Evolutionary conservation across 2,329 filamentous ascomycete species (phyloP), one percentile per base, ranked within the genome.

Genomic region (Phaeosphaeriaceae sp.): DNA sequence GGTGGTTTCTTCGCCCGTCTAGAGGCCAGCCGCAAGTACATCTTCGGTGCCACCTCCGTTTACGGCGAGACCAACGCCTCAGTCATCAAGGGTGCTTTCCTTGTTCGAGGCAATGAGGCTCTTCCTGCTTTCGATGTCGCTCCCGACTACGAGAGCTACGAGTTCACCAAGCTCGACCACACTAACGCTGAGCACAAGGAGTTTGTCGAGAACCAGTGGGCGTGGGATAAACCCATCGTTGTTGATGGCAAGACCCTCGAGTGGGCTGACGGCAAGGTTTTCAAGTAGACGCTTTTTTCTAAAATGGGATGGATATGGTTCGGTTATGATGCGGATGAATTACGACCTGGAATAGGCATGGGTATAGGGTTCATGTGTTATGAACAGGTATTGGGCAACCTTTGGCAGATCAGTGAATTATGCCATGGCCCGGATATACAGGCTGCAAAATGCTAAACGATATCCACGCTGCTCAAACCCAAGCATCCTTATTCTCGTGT

Each of bases 1-100:
- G 80, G 90, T 79, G 94, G 94, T 76, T 96, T 99, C 86, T 96
- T 97, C 82, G 85, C 86, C 77, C 94, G 94, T 83, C 90, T 99
- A 54, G 94, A 99, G 85, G 94, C 76, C 60, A 96, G 91, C 74
- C 92, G 94, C 83, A 99, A 99, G 88, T 96, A 91, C 85, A 79
- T 99, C 75, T 97, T 99, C 80, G 94, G 94, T 68, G 86, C 83
- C 70, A 86, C 86, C 68, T 93, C 90, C 64, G 94, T 99, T 64
- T 99, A 89, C 76, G 94, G 94, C 72, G 78, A 83, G 76, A 87
- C 86, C 85, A 92, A 96, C 80, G 85, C 92, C 83, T 95, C 89
- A 56, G 80, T 96, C 74, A 90, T 99, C 74, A 83, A 89, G 77
- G 94, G 94, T 81, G 94, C 90, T 61, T 97, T 97, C 79, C 80